Evolutionary conservation across 2,329 filamentous ascomycete species (phyloP), one percentile per base, ranked within the genome.

Genomic region (Diaporthe ampelina): DNA sequence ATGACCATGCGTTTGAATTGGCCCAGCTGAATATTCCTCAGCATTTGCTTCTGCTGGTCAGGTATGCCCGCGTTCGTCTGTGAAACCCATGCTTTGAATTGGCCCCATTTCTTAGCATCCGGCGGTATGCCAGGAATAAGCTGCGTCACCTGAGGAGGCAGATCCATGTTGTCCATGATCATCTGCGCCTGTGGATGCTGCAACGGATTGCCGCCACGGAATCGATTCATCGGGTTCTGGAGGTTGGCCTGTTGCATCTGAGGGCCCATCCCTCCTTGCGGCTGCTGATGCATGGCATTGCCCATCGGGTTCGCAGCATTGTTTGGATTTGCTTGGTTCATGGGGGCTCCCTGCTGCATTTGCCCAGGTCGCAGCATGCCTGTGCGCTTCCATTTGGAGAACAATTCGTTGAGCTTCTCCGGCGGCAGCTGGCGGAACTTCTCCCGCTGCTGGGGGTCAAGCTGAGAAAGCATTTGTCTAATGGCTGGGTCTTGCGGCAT

Each of bases 341-440:
- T 72, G 21, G 79, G 75, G 72, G 78, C 77, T 68, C 76, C 78
- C 10, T 72, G 70, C 35, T 77, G 78, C 24, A 72, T 45, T 32
- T 79, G 79, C 17, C 76, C 79, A 5, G 76, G 73, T n/a, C 77
- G 76, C 61, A 70, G 58, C 57, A 81, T 78, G 77, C 73, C 80
- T 32, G 56, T 50, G 76, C 26, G 72, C 74, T 87, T 82, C 87
- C 87, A 90, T 75, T 85, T 87, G 24, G 82, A 80, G 65, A 91
- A 82, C 70, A 89, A 79, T 54, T 91, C 89, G 32, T 85, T 85
- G 15, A 89, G 79, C 79, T 89, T 89, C 1, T 90, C 88, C 0
- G 83, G 84, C 0, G 88, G 83, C 59, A 91, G 75, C 15, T 75
- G 78, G 48, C 83, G 81, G 10, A 91, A 80, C 1, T 83, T 80